These are phyloP conservation scores for Prunus mongolica DNA, from an alignment of 306 rosid species.

Conservation along the genomic window DNA sequence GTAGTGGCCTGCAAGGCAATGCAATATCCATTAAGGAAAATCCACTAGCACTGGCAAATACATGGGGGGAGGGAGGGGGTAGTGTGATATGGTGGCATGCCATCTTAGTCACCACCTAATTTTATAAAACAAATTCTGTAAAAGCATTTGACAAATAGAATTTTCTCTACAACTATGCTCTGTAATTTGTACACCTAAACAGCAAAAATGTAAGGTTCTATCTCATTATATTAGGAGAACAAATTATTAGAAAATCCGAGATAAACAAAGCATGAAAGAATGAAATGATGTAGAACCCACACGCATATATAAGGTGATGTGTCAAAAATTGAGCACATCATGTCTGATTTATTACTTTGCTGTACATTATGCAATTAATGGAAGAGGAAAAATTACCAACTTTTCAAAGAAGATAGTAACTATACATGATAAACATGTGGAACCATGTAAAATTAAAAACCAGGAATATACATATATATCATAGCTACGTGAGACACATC, in stretches of 20 bases:
- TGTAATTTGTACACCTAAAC: conserved; percentile 27
- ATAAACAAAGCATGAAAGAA: conserved; percentile 14
- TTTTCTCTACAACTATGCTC: conserved; percentile 13
- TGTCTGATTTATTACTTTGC: conserved; percentile 7
- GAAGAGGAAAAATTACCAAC: conserved; percentile 1
- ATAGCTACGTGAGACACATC: neutral
- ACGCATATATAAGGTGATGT: neutral
- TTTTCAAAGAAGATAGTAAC: neutral
- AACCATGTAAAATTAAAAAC: neutral
- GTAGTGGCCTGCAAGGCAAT: neutral
- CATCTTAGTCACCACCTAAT: neutral
- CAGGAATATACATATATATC: neutral
- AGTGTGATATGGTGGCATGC: neutral
- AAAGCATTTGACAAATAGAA: neutral
- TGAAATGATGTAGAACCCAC: conserved; percentile 1
- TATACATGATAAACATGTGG: conserved; percentile 5
- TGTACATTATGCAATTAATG: conserved; percentile 6
- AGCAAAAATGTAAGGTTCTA: conserved; percentile 16
- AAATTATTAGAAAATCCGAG: conserved; percentile 21
- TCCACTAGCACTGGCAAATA: neutral
- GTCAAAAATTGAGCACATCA: neutral
- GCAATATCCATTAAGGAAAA: neutral
- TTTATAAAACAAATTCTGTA: neutral
- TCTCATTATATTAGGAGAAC: conserved; percentile 11
- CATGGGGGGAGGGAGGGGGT: neutral